Base-by-base conservation (phyloP, 2,329 filamentous ascomycete genomes). In the Didymella glomerata region DNA sequence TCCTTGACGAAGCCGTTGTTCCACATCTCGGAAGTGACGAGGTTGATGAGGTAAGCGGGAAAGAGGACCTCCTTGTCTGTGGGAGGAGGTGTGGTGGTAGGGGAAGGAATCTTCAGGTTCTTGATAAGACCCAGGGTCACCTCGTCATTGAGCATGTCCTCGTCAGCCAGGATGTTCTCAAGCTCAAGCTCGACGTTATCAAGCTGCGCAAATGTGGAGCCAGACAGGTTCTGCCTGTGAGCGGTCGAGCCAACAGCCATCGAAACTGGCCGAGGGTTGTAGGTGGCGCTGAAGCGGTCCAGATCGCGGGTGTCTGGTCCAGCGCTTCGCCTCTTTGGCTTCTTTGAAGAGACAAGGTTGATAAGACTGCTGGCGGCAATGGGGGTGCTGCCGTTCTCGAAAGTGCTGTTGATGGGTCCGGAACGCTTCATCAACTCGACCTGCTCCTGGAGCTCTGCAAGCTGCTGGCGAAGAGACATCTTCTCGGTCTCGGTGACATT, bases 1-100 rank as follows among this genome's bases (percentile, higher is more conserved):
- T 99, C 95, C 83, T 99, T 99, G 70, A 99, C 95, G 75, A 97
- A 99, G 46, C 95, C 95, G 72, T 99, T 99, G 83, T 99, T 99
- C 95, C 95, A 99, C 95, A 99, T 99, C 82, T 99, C 95, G 16
- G 93, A 98, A 13, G 95, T 99, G 64, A 99, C 95, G 61, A 99
- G 85, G 79, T 99, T 99, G 83, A 99, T 99, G 70, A 99, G 88
- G 78, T 98, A 99, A 10, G 95, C 94, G 32, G 95, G 95, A 89
- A 99, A 99, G 51, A 99, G 85, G 22, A 99, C 94, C 78, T 99
- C 95, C 82, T 99, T 99, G 80, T 99, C 95, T 18, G 93, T 97
- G 11, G 95, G 94, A 52, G 93, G 90, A 20, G 94, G 93, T 52
- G 87, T 94, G 32, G 91, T 89, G 74, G 88, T 91, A 45, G 95